A percentile compares a stretch with the other conserved stretches of the same genome.
phyloP scores from a whole-genome alignment of 441 rosid species.

The Adansonia gregorii region DNA sequence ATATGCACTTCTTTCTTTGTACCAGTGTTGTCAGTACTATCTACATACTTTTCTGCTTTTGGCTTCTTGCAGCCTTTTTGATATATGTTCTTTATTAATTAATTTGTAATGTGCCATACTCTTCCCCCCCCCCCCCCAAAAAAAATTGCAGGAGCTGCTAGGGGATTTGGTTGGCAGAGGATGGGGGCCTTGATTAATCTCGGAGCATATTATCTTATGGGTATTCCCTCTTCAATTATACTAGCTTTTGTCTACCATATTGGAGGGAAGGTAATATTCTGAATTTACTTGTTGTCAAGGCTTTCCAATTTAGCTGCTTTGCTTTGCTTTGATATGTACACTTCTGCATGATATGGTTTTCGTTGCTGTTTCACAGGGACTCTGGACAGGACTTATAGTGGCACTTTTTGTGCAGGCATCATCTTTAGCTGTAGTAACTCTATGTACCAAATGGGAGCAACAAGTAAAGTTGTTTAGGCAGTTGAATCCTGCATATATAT shows the following conservation, averaged over 20 bases:
- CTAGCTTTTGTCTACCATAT: constrained; percentile 51
- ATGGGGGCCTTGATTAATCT: constrained; percentile 53
- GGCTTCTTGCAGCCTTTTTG: neutral
- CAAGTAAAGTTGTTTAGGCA: constrained; percentile 29
- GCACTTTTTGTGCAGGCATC: constrained; percentile 39
- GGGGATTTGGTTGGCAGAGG: constrained; percentile 77
- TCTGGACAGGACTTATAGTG: constrained; percentile 48
- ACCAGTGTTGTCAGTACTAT: neutral
- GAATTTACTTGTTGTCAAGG: constrained; percentile 22
- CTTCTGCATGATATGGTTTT: neutral
- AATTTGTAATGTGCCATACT: neutral
- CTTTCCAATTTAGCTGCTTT: constrained; percentile 22
- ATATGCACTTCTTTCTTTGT: neutral
- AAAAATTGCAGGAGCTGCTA: constrained; percentile 49
- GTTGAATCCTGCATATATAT: neutral
- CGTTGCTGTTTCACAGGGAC: constrained; percentile 32
- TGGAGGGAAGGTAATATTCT: constrained; percentile 43
- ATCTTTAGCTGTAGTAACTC: constrained; percentile 28
- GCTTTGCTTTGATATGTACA: constrained; percentile 28
- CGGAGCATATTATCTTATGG: constrained; percentile 55
- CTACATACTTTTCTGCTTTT: neutral
- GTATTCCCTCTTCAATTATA: constrained; percentile 50
- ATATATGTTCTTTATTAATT: neutral
- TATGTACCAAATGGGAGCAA: constrained; percentile 40
- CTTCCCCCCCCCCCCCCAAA: no score